phyloP scores from a whole-genome alignment of 2,329 filamentous ascomycete genomes.

The Aaosphaeria arxii region DNA sequence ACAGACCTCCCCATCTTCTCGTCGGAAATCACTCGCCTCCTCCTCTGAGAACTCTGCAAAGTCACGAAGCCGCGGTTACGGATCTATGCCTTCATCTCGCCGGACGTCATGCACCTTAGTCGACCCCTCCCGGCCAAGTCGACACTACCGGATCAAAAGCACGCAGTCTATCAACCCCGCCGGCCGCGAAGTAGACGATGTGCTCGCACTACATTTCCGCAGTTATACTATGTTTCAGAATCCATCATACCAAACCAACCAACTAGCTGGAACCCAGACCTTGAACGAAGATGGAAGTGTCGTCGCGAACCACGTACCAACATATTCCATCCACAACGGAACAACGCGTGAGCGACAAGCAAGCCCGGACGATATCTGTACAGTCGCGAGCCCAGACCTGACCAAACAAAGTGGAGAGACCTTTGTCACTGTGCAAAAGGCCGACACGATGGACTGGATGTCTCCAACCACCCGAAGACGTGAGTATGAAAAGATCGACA shows the following conservation, averaged over 20 bases:
- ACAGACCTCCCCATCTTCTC: slow-evolving; percentile 10
- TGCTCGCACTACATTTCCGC: slow-evolving; percentile 38
- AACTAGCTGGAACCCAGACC: slow-evolving; percentile 10
- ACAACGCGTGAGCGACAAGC: slow-evolving; percentile 10
- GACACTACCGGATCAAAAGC: slow-evolving; percentile 34
- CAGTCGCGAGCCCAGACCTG: no score
- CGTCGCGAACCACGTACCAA: slow-evolving; percentile 3
- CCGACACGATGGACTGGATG: slow-evolving; percentile 37
- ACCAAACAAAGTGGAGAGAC: not conserved
- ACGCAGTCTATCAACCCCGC: slow-evolving; percentile 22
- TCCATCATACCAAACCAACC: slow-evolving; percentile 17
- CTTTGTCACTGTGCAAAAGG: not conserved
- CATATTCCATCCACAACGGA: not conserved
- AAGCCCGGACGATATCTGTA: slow-evolving; percentile 3
- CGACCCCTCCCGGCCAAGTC: slow-evolving; percentile 31
- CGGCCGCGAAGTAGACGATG: slow-evolving; percentile 36
- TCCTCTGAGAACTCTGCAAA: slow-evolving; percentile 26
- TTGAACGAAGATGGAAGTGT: slow-evolving; percentile 15
- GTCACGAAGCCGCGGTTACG: slow-evolving; percentile 21
- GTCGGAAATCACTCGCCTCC: slow-evolving; percentile 22
- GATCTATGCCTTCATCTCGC: slow-evolving; percentile 32
- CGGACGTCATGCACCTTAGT: slow-evolving; percentile 34
- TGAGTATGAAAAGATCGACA: slow-evolving; percentile 38
- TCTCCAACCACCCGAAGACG: slow-evolving; percentile 31
- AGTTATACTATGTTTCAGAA: slow-evolving; percentile 35